Percentiles rank a stretch among this genome's conserved stretches.
Evolutionary conservation across 148 eudicot species (phyloP).

Genomic region (Vaccinium corymbosum): DNA sequence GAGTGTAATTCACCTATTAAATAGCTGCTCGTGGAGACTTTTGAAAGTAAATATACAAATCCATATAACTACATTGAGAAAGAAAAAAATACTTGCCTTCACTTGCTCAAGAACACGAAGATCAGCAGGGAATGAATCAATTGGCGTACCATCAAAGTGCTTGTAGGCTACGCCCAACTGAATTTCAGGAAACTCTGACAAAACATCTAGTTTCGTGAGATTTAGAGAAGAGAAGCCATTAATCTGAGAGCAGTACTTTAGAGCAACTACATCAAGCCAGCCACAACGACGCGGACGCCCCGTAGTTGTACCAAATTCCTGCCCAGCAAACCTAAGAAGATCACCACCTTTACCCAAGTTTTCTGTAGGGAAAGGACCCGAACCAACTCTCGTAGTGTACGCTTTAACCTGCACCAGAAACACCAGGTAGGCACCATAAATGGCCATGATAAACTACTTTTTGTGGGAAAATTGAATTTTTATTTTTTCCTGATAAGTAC

Average conservation of each 20-base stretch:
- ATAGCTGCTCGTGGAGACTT: not conserved
- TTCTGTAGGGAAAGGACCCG: conserved; percentile 97
- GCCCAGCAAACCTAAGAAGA: conserved; percentile 88
- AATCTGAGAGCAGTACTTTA: conserved; percentile 73
- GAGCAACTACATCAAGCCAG: conserved; percentile 94
- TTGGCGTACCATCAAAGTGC: conserved; percentile 55
- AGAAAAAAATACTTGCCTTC: conserved; percentile 44
- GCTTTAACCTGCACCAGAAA: conserved; percentile 75
- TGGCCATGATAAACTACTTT: not conserved
- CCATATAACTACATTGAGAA: not conserved
- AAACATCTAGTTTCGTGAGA: conserved; percentile 89
- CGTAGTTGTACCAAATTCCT: conserved; percentile 92
- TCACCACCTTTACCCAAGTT: conserved; percentile 78
- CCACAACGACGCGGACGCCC: conserved; percentile 99
- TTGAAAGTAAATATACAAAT: not conserved
- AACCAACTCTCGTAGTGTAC: conserved; percentile 96
- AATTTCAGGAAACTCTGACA: conserved; percentile 82
- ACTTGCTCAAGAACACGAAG: conserved; percentile 67
- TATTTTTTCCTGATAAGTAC: not conserved
- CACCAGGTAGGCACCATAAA: conserved; percentile 5
- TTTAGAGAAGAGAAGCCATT: conserved; percentile 91
- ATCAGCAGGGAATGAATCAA: conserved; percentile 78
- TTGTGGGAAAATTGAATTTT: not conserved
- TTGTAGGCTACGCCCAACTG: conserved; percentile 79
- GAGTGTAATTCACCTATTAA: not conserved